A percentile compares a stretch with the other conserved stretches of the same genome.
These are phyloP conservation scores for Pseudocercospora cruenta DNA, from an alignment of 2,329 filamentous ascomycete species.

Conservation along the genomic window DNA sequence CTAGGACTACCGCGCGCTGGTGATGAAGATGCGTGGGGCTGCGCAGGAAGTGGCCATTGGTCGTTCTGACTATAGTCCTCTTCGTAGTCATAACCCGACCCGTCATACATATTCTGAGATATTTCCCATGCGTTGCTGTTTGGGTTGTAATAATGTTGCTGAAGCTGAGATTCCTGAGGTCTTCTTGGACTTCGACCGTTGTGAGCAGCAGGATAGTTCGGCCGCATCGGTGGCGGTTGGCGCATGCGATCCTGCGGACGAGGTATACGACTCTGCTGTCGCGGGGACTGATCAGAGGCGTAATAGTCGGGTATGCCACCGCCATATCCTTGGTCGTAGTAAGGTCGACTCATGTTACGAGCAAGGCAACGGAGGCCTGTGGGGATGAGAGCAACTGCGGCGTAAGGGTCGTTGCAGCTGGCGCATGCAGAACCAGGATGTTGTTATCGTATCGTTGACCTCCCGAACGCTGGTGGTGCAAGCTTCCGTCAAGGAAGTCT, in stretches of 20 bases:
- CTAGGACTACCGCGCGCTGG: constrained; percentile 19
- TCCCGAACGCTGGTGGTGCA: constrained; percentile 14
- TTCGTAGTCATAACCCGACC: constrained; percentile 30
- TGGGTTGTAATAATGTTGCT: constrained; percentile 17
- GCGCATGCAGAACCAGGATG: constrained; percentile 15
- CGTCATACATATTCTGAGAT: constrained; percentile 33
- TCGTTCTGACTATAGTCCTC: constrained; percentile 27
- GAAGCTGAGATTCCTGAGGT: constrained; percentile 17
- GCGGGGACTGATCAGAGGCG: constrained; percentile 12
- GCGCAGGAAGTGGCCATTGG: constrained; percentile 34
- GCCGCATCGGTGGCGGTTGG: constrained; percentile 26
- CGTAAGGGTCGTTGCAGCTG: constrained; percentile 13
- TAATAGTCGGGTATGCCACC: constrained; percentile 20
- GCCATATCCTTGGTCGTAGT: constrained; percentile 23
- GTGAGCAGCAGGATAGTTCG: constrained; percentile 17
- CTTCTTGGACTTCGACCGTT: constrained; percentile 19
- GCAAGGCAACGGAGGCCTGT: constrained; percentile 8
- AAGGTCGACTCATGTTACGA: constrained; percentile 22
- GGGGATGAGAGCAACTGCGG: constrained; percentile 12
- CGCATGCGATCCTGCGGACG: constrained; percentile 25
- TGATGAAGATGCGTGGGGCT: constrained; percentile 16
- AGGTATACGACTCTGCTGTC: constrained; percentile 24
- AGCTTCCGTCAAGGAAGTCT: constrained; percentile 5
- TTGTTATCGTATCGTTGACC: constrained; percentile 16
- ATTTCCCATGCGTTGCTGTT: constrained; percentile 20